Percentiles rank a stretch among this genome's conserved stretches.
Conservation (phyloP, 768 basidiomycete species). For the Chalciporus pseudorubinellus region DNA sequence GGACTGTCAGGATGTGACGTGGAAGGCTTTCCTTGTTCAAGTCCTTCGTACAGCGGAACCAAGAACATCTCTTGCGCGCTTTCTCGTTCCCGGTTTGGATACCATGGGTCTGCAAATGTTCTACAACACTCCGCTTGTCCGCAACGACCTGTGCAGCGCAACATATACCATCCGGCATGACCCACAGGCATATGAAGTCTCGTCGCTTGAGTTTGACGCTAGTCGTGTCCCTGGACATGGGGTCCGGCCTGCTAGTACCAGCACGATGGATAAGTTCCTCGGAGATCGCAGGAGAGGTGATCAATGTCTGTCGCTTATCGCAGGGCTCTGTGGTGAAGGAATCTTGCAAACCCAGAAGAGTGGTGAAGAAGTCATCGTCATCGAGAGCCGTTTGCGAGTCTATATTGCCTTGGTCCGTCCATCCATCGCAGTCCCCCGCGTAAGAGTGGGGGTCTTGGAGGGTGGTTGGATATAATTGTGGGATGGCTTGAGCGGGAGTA, state of each 20-base stretch:
- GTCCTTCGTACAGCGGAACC: constrained; percentile 14
- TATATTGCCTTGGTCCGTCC: not conserved
- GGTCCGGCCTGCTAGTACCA: not conserved
- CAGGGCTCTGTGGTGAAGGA: not conserved
- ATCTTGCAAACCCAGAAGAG: not conserved
- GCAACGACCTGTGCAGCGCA: constrained; percentile 3
- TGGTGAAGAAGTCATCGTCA: not conserved
- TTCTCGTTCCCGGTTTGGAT: constrained; percentile 20
- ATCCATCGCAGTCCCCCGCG: not conserved
- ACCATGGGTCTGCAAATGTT: constrained; percentile 19
- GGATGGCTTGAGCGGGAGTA: not conserved
- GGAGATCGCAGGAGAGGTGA: not conserved
- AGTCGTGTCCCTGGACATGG: not conserved
- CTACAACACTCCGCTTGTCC: constrained; percentile 15
- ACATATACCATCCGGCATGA: not conserved
- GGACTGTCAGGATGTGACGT: constrained; percentile 28
- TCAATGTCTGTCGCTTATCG: not conserved
- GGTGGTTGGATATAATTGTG: not conserved
- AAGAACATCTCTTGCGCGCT: constrained; percentile 11
- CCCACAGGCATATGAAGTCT: constrained; percentile 14
- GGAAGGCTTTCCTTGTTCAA: constrained; percentile 31
- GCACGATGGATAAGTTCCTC: not conserved
- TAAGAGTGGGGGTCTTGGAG: not conserved
- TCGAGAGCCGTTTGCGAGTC: not conserved
- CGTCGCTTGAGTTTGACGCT: not conserved